Conservation (phyloP, 2,329 filamentous ascomycete species). For the Alternaria novae-zelandiae region DNA sequence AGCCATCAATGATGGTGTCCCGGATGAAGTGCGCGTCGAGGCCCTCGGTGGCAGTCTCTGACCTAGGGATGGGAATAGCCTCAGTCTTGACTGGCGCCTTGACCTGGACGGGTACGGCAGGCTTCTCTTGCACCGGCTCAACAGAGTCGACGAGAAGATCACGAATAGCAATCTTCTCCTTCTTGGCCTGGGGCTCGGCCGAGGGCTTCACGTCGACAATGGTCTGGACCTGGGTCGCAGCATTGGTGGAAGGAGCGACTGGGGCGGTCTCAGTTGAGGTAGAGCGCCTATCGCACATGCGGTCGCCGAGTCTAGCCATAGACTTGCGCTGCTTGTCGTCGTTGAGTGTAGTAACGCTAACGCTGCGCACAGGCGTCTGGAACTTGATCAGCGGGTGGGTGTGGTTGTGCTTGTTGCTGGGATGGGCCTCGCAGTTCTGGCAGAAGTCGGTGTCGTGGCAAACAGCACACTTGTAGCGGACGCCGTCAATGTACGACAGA, state of each 20-base stretch:
- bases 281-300: conserved; percentile 47
- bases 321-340: conserved; percentile 73
- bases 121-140: conserved; percentile 44
- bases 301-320: conserved; percentile 77
- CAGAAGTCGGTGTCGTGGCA: conserved; percentile 97
- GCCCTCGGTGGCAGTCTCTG: conserved; percentile 29
- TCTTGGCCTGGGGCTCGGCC: conserved; percentile 50
- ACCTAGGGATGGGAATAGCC: conserved; percentile 12
- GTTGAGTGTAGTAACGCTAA: conserved; percentile 83
- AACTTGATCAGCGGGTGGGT: conserved; percentile 98
- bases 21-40: conserved; percentile 74
- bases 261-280: conserved; percentile 61
- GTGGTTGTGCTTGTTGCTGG: conserved; percentile 83
- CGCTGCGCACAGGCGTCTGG: conserved; percentile 87
- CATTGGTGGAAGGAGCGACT: conserved; percentile 56
- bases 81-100: conserved; percentile 18
- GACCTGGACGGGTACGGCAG: conserved; percentile 22
- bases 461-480: conserved; percentile 95
- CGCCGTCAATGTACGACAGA: conserved; percentile 73
- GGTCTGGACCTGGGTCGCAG: conserved; percentile 71
- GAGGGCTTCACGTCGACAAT: conserved; percentile 64
- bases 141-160: conserved; percentile 45
- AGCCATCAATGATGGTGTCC: conserved; percentile 82
- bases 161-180: conserved; percentile 51
- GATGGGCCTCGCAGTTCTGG: conserved; percentile 88